Evolutionary conservation across 768 basidiomycete genomes (phyloP), one percentile per base, ranked within the genome.

Genomic region (Candolleomyces efflorescens): DNA sequence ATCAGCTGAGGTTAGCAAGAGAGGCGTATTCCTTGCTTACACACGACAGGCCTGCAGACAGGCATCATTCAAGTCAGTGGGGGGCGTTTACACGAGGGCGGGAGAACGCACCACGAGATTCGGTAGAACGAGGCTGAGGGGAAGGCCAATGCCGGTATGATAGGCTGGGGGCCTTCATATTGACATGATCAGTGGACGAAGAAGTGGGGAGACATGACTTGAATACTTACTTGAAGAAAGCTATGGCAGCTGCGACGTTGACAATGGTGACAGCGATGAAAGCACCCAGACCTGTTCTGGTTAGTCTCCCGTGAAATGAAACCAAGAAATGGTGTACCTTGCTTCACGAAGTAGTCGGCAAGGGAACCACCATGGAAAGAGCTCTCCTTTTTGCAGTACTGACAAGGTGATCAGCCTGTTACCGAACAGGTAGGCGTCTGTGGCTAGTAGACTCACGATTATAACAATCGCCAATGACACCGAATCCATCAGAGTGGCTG

Each of bases 401-500:
- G 45, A 54, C 68, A 71, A 53, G 10, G 57, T 50, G 18, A 27
- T 37, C 36, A 49, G 38, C 52, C 20, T 5, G 20, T 36, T 44
- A 23, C 55, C 43, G 46, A 2, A 23, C 53, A 36, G 20, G 24
- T 20, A 55, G 43, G n/a, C 24, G 12, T 51, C 23, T 37, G n/a
- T 39, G 3, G 17, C 2, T 11, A 23, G 32, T 32, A 32, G 32
- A 38, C 71, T 55, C 56, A 75, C 76, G 62, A 71, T 49, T 32
- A 72, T 53, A 20, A 77, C 73, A 24, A 73, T 63, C 15, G 60
- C 54, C 55, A 75, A 58, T 15, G 74, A 77, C 15, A 73, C 26
- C n/a, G 73, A 58, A 50, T 78, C 77, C 77, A 76, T 78, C 38
- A 73, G 56, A 1, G 68, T 65, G 22, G 74, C 72, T 2, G 73